Percentiles rank a stretch among this genome's conserved stretches.
phyloP scores from a whole-genome alignment of 2,329 filamentous ascomycete species.

The Ophiocordyceps sinensis region DNA sequence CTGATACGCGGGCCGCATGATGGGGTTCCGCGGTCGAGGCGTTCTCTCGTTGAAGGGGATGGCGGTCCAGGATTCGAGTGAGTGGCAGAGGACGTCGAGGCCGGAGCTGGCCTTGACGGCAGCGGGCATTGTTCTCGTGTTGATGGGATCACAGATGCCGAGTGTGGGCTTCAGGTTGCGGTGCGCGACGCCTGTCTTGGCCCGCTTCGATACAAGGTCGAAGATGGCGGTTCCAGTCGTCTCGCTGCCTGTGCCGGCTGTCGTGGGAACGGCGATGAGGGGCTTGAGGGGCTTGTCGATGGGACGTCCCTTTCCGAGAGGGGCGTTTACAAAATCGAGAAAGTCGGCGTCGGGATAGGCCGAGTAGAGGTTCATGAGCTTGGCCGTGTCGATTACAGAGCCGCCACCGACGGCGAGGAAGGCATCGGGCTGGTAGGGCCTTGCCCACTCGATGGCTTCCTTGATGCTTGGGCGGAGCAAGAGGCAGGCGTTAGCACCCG shows the following conservation, averaged over 20 bases:
- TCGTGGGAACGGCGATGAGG: constrained; percentile 72
- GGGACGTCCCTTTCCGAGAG: constrained; percentile 72
- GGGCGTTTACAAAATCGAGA: constrained; percentile 94
- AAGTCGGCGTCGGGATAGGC: constrained; percentile 87
- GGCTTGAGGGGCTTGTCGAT: constrained; percentile 57
- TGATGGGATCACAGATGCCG: constrained; percentile 73
- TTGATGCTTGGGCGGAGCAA: constrained; percentile 45
- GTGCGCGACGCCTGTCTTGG: constrained; percentile 93
- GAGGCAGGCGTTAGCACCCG: not conserved
- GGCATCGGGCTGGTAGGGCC: constrained; percentile 68
- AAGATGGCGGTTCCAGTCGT: constrained; percentile 98
- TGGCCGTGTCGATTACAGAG: constrained; percentile 95
- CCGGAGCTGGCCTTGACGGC: constrained; percentile 87
- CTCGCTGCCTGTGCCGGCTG: constrained; percentile 76
- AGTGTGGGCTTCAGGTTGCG: constrained; percentile 90
- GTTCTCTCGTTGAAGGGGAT: constrained; percentile 83
- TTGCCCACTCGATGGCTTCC: constrained; percentile 77
- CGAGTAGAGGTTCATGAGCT: constrained; percentile 95
- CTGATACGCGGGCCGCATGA: constrained; percentile 86
- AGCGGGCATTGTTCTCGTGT: constrained; percentile 90
- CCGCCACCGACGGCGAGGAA: constrained; percentile 84
- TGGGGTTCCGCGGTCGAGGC: constrained; percentile 76
- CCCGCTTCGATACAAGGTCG: constrained; percentile 75
- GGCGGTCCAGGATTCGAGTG: constrained; percentile 92
- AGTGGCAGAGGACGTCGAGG: constrained; percentile 89